Evolutionary conservation across 108 stramenopile genomes (phyloP), one percentile per base, ranked within the genome.

Genomic region (Schizochytrium sp.): DNA sequence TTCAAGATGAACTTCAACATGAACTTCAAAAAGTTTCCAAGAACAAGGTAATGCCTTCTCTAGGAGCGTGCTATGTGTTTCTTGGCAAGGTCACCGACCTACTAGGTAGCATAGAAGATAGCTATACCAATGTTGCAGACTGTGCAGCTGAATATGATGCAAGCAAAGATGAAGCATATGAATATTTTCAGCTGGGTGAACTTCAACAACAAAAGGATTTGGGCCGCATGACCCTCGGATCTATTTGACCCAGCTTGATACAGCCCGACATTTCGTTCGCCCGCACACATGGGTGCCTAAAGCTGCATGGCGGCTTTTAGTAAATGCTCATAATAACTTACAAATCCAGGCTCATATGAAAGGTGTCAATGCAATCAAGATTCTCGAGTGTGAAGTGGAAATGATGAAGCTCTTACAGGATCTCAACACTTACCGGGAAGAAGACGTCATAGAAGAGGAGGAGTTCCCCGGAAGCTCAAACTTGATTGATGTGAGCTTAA

Each of bases 31-130:
- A 60, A n/a, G n/a, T 60, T 60, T n/a, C 17, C 12, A 19, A 15
- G 45, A 38, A 19, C 49, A 83, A 46, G 46, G 44, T 46, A 5
- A 17, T 53, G 49, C 49, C 49, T 4, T 83, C 46, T 19, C 73
- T 83, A 4, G 73, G 73, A 4, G 73, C 73, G 4, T 83, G 73
- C 45, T 83, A 53, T 53, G 73, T 83, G 8, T 83, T 83, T 19
- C 73, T 83, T 50, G 73, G 15, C 50, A 47, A 53, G 46, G 73
- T 83, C 13, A 7, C 8, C 49, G 73, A 83, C 12, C 73, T 83
- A 4, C 4, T 53, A 83, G 49, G 72, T 41, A 41, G 40, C 5
- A 7, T n/a, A 72, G 40, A 15, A 72, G 72, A 42, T 58, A 15
- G 57, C 57, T 10, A 58, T 10, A 17, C 57, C 17, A 17, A 58